Percentiles rank a stretch among this genome's conserved stretches.
Conservation (phyloP, 345 rosid species). For the Mercurialis annua region DNA sequence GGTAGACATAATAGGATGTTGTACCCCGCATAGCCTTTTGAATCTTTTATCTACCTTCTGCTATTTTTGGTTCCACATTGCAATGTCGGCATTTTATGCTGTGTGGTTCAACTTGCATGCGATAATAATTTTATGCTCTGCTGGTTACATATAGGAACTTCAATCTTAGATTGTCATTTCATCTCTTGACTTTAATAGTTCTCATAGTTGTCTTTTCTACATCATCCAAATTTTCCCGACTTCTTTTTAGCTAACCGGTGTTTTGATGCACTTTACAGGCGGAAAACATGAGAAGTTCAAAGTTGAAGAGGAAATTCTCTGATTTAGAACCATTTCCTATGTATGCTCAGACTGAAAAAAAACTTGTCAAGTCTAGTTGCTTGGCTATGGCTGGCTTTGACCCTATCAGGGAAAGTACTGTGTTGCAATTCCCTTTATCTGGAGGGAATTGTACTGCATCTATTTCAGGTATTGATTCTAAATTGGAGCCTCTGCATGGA, state of each 20-base stretch:
- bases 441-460: conserved; percentile 46
- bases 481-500: conserved; percentile 67
- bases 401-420: conserved; percentile 29
- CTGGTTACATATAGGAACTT: neutral
- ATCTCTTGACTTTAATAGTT: neutral
- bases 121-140: neutral
- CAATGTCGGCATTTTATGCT: neutral
- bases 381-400: conserved; percentile 26
- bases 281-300: conserved; percentile 26
- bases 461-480: conserved; percentile 78
- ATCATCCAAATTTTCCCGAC: neutral
- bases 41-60: neutral
- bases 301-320: conserved; percentile 30
- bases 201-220: neutral
- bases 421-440: conserved; percentile 25
- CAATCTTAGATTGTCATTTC: neutral
- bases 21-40: neutral
- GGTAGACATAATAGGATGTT: neutral
- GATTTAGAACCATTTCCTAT: conserved; percentile 26
- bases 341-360: conserved; percentile 31
- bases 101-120: neutral
- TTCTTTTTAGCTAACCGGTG: conserved; percentile 25
- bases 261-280: conserved; percentile 37
- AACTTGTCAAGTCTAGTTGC: conserved; percentile 37
- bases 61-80: neutral